Conservation (phyloP, 495 filamentous ascomycete genomes). For the Pyronema domesticum region DNA sequence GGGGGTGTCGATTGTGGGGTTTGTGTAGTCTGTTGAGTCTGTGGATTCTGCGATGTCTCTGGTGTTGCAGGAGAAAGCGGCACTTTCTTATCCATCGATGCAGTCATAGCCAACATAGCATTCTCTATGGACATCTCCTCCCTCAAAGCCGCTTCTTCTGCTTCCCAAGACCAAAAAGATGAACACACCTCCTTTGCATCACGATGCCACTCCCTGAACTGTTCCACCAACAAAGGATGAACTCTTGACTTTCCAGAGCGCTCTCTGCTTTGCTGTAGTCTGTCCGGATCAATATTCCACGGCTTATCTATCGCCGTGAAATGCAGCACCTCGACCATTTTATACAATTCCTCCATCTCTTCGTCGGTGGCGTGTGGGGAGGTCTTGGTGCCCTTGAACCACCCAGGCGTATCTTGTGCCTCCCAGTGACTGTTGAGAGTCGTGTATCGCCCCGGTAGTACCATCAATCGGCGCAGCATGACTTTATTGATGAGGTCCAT, state of each 20-base stretch:
- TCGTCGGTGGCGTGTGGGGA: background rate
- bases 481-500: slow-evolving; percentile 28
- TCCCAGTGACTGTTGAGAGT: slow-evolving; percentile 29
- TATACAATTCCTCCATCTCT: slow-evolving; percentile 10
- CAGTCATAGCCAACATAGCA: too few species aligned
- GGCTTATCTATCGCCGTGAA: slow-evolving; percentile 22
- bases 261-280: background rate
- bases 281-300: slow-evolving; percentile 7
- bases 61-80: too few species aligned
- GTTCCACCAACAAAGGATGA: slow-evolving; percentile 14
- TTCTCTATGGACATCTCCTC: background rate
- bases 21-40: too few species aligned
- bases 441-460: slow-evolving; percentile 27
- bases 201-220: slow-evolving; percentile 8
- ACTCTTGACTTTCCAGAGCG: background rate
- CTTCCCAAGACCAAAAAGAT: background rate
- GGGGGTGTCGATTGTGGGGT: too few species aligned
- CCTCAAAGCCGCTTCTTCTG: background rate
- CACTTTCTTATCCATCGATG: too few species aligned
- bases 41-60: too few species aligned
- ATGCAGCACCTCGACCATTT: slow-evolving; percentile 19
- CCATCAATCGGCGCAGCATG: slow-evolving; percentile 23
- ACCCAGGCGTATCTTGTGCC: slow-evolving; percentile 23
- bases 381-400: slow-evolving; percentile 12
- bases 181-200: background rate